Evolutionary conservation across 345 rosid genomes (phyloP), one percentile per base, ranked within the genome.

Genomic region (Eucalyptus paniculata): DNA sequence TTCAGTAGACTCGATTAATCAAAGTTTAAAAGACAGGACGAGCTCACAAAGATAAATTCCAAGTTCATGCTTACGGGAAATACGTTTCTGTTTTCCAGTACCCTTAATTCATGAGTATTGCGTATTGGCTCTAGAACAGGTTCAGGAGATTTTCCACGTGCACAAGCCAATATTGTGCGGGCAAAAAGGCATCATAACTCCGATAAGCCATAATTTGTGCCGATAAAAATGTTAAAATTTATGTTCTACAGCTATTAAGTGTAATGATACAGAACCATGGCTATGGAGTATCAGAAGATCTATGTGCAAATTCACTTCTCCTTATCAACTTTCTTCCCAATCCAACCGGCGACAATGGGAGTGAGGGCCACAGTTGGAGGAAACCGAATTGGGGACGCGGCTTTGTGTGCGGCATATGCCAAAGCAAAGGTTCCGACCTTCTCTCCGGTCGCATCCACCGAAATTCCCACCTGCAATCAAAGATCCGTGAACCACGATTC

Each of bases 321-420:
- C 37, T 92, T 18, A 28, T 89, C 80, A 54, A 86, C 97, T 91
- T 94, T 96, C 94, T 95, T 97, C 86, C 98, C 98, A 42, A 98
- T 97, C 99, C 99, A 97, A 90, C 93, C 56, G 0, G 99, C 98
- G 83, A 97, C 99, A 56, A 95, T 93, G 47, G 99, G 99, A 90
- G 98, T 97, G 37, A 97, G 94, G 69, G 98, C 98, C 32, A 97
- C 98, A 0, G 98, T 97, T 8, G 99, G 99, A 1, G 99, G 98
- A 92, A 97, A 97, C 94, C 99, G 94, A 12, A 97, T 97, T 1
- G 98, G 99, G 28, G 99, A 97, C 7, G 99, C 99, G 77, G 99
- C 99, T 92, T 97, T 97, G 90, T 97, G 99, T 2, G 99, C 99
- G 19, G 98, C 99, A 53, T 96, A 94, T 3, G 99, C 99, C 91